Evolutionary conservation across 306 rosid genomes (phyloP).

Genomic region (Arachis hypogaea): DNA sequence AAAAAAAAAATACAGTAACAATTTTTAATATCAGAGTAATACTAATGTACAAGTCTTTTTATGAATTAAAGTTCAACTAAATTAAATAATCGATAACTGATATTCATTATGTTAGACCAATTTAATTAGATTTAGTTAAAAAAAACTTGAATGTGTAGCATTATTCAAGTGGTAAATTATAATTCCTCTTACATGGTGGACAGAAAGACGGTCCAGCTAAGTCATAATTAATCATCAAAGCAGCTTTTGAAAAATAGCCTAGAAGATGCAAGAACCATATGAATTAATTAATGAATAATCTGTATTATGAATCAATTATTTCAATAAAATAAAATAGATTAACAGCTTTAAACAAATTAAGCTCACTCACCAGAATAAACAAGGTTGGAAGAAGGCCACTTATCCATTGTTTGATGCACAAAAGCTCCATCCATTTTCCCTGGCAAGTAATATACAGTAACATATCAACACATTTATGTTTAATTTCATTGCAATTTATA

Average conservation of each 20-base stretch:
- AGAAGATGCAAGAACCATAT: slow-evolving; percentile 34
- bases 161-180: slow-evolving; percentile 28
- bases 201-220: slow-evolving; percentile 64
- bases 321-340: not conserved
- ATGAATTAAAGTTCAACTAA: no score
- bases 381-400: slow-evolving; percentile 64
- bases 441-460: slow-evolving; percentile 18
- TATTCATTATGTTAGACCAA: no score
- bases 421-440: slow-evolving; percentile 74
- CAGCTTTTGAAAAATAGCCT: slow-evolving; percentile 65
- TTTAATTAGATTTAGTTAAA: no score
- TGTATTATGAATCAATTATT: no score
- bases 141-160: no score
- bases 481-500: slow-evolving; percentile 9
- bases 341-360: slow-evolving; percentile 18
- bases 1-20: slow-evolving; percentile 14
- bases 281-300: not conserved
- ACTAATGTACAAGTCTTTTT: no score
- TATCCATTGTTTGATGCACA: slow-evolving; percentile 61
- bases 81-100: no score
- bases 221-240: slow-evolving; percentile 59
- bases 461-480: slow-evolving; percentile 19
- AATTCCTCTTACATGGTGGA: slow-evolving; percentile 61
- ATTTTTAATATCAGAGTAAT: not conserved
- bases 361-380: slow-evolving; percentile 73